Percentiles rank a stretch among this genome's conserved stretches.
Conservation (phyloP, 805 yeast species). For the Candida pseudofarinosa region DNA sequence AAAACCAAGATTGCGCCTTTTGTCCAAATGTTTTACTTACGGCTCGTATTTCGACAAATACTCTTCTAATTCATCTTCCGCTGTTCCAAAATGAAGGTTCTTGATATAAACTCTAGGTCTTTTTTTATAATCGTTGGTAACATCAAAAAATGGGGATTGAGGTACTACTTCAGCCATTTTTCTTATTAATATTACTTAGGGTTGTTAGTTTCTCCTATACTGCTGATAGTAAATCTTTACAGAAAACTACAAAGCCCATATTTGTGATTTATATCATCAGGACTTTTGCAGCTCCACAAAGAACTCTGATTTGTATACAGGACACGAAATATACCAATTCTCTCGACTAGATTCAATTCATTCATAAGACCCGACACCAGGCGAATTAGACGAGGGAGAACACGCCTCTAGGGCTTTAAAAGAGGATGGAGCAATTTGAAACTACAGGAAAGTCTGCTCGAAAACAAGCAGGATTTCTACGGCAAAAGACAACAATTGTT, state of each 20-base stretch:
- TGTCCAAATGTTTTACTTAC: constrained; percentile 36
- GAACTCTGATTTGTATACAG: not conserved
- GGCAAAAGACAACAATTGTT: too few relatives aligned
- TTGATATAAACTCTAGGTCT: constrained; percentile 45
- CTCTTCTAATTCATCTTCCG: constrained; percentile 45
- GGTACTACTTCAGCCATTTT: constrained; percentile 1
- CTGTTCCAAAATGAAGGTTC: constrained; percentile 49
- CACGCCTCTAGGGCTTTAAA: too few relatives aligned
- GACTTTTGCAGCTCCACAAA: not conserved
- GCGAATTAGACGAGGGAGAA: too few relatives aligned
- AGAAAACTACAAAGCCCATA: not conserved
- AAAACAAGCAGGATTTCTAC: too few relatives aligned
- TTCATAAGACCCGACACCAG: too few relatives aligned
- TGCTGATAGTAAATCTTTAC: not conserved
- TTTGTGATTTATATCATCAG: not conserved
- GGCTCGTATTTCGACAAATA: constrained; percentile 34
- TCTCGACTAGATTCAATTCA: too few relatives aligned
- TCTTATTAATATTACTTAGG: not conserved
- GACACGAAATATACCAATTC: not conserved
- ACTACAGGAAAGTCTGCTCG: too few relatives aligned
- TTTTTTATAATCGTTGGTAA: not conserved
- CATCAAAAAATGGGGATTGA: constrained; percentile 1
- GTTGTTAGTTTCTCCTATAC: not conserved
- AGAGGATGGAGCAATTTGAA: too few relatives aligned
- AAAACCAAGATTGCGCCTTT: too few relatives aligned